Evolutionary conservation across 2,329 filamentous ascomycete species (phyloP).

Genomic region (Talaromyces sp.): DNA sequence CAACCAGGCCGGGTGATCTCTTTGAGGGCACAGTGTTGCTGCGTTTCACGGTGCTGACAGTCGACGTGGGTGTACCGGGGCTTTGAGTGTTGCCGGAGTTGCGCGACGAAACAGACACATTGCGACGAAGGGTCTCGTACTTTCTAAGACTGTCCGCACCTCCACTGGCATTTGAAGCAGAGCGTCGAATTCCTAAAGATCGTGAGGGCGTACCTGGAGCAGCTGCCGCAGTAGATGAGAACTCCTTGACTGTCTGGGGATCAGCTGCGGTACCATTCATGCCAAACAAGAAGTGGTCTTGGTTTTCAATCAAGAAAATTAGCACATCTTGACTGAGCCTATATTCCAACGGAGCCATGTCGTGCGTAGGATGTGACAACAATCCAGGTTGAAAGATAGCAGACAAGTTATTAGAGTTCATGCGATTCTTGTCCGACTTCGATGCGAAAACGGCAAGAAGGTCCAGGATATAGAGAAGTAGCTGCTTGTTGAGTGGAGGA

Average conservation of each 20-base stretch:
- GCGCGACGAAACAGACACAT: constrained; percentile 88
- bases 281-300: constrained; percentile 95
- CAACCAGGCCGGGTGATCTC: constrained; percentile 69
- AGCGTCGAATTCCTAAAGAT: constrained; percentile 56
- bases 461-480: constrained; percentile 93
- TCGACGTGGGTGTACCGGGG: constrained; percentile 59
- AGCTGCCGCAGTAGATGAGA: constrained; percentile 62
- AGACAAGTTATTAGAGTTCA: constrained; percentile 90
- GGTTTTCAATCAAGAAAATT: constrained; percentile 97
- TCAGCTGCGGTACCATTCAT: constrained; percentile 99
- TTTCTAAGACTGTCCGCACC: constrained; percentile 82
- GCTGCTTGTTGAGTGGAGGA: constrained; percentile 85
- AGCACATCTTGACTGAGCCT: constrained; percentile 93
- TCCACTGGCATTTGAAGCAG: constrained; percentile 82
- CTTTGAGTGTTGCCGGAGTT: constrained; percentile 71
- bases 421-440: constrained; percentile 93
- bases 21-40: constrained; percentile 96
- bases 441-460: constrained; percentile 94
- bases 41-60: constrained; percentile 58
- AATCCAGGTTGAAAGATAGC: constrained; percentile 98
- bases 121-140: constrained; percentile 72
- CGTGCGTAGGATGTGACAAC: constrained; percentile 87
- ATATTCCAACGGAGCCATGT: constrained; percentile 94
- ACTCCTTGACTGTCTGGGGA: constrained; percentile 66
- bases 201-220: constrained; percentile 33